Evolutionary conservation across 331 rosid species (phyloP).

Genomic region (Quercus tomentella): DNA sequence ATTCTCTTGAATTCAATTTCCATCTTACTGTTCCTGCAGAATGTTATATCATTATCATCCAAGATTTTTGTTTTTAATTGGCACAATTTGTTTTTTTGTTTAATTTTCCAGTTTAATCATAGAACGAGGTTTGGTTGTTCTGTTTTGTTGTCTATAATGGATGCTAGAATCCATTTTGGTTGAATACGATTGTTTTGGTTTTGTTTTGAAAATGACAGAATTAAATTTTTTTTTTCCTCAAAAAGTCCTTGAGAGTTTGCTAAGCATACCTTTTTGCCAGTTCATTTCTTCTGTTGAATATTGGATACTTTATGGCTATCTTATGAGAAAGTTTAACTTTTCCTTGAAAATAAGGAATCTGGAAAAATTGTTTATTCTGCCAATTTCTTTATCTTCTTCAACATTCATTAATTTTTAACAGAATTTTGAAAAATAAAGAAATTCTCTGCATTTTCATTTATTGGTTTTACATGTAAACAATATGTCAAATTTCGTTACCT

Average conservation of each 20-base stretch:
- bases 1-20: constrained; percentile 14
- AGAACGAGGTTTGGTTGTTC: constrained; percentile 2
- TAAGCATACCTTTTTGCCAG: neutral
- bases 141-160: constrained; percentile 10
- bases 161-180: constrained; percentile 2
- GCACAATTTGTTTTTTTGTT: neutral
- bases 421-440: neutral
- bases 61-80: neutral
- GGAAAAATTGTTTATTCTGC: neutral
- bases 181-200: neutral
- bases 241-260: neutral
- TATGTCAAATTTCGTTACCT: neutral
- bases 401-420: neutral
- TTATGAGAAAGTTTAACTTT: neutral
- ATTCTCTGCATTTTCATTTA: neutral
- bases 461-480: neutral
- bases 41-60: neutral
- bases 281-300: constrained; percentile 1
- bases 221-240: neutral
- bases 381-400: neutral
- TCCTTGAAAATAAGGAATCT: neutral
- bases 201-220: neutral
- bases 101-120: neutral
- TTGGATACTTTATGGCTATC: neutral
- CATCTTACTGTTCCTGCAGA: neutral